These are phyloP conservation scores for Epichloe sibirici DNA, from an alignment of 2,329 filamentous ascomycete genomes.

Conservation along the genomic window DNA sequence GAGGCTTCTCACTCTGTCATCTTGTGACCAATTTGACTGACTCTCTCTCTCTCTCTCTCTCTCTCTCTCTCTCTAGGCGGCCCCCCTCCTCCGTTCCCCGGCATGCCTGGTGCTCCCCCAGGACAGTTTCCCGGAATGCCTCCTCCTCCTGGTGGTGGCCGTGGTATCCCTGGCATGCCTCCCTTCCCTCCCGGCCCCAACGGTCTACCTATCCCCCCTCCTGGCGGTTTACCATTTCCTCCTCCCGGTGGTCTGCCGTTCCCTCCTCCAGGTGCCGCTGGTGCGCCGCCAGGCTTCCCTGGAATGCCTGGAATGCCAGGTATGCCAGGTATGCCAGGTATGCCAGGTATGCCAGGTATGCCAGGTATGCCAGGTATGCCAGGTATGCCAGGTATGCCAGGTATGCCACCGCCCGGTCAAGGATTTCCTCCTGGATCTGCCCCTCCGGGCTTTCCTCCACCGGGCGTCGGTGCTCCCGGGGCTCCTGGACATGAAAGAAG, in stretches of 20 bases:
- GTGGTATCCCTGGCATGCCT: slow-evolving; percentile 35
- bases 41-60: not conserved
- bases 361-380: slow-evolving; percentile 21
- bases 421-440: slow-evolving; percentile 28
- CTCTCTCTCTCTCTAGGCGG: slow-evolving; percentile 18
- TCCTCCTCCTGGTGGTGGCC: slow-evolving; percentile 30
- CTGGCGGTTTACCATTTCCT: slow-evolving; percentile 28
- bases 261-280: slow-evolving; percentile 23
- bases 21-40: slow-evolving; percentile 12
- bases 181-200: slow-evolving; percentile 28
- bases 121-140: slow-evolving; percentile 27
- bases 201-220: slow-evolving; percentile 19
- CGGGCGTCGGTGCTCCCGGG: slow-evolving; percentile 9
- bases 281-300: slow-evolving; percentile 18
- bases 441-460: slow-evolving; percentile 14
- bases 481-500: slow-evolving; percentile 28
- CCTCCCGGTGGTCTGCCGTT: slow-evolving; percentile 26
- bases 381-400: slow-evolving; percentile 21
- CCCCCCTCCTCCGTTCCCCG: slow-evolving; percentile 45
- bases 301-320: slow-evolving; percentile 17
- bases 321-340: slow-evolving; percentile 23
- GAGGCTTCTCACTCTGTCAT: slow-evolving; percentile 19
- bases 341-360: slow-evolving; percentile 24
- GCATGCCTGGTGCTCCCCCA: slow-evolving; percentile 30
- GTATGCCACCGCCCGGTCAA: slow-evolving; percentile 29